Percentiles rank a stretch among this genome's conserved stretches.
phyloP scores from a whole-genome alignment of 768 basidiomycete genomes.

The Dictyophora rubrovolvata region DNA sequence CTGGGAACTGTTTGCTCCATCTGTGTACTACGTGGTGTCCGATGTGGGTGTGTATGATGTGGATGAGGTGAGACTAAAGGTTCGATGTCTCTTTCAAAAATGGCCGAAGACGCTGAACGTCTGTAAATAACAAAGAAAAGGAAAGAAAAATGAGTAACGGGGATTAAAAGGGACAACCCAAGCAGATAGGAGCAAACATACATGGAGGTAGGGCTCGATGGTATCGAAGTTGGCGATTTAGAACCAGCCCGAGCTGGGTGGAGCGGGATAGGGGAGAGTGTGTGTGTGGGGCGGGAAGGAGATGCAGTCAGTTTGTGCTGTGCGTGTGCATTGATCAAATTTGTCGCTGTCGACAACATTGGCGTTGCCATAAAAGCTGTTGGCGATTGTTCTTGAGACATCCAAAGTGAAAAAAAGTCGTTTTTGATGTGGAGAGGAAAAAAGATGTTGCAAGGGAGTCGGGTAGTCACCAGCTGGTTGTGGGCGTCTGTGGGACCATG shows the following conservation, averaged over 20 bases:
- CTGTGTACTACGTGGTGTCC: slow-evolving; percentile 39
- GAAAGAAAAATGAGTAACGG: not conserved
- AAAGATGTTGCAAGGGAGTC: not conserved
- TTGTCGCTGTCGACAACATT: not conserved
- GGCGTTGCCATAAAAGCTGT: not conserved
- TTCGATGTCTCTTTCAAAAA: slow-evolving; percentile 89
- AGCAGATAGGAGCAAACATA: slow-evolving; percentile 26
- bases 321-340: not conserved
- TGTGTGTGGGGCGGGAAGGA: slow-evolving; percentile 1
- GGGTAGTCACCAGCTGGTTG: not conserved
- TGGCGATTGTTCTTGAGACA: not conserved
- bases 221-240: slow-evolving; percentile 63
- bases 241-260: slow-evolving; percentile 35
- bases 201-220: slow-evolving; percentile 73
- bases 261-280: not conserved
- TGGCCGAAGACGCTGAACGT: slow-evolving; percentile 78
- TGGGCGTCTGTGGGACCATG: too few species aligned
- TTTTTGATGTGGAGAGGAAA: not conserved
- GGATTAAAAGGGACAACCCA: not conserved
- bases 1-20: slow-evolving; percentile 76
- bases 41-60: slow-evolving; percentile 25
- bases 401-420: not conserved
- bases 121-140: slow-evolving; percentile 19
- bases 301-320: not conserved
- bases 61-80: slow-evolving; percentile 32